Base-by-base conservation (phyloP, 805 yeast genomes). In the Metschnikowia similis region DNA sequence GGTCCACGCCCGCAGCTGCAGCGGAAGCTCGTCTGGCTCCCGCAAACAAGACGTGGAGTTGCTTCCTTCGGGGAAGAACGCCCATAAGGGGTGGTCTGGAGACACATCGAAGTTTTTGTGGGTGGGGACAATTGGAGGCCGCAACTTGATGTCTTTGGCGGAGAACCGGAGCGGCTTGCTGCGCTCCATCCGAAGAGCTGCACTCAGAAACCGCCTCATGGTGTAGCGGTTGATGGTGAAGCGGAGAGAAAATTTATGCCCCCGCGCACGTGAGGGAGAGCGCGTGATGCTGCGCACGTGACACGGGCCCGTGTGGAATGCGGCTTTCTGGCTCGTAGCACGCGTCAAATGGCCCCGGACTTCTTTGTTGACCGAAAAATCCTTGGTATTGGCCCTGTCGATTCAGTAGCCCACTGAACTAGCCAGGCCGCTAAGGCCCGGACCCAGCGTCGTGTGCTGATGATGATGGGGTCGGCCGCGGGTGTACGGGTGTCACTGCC, bases 11-110 rank as follows among this genome's bases (percentile, higher is more conserved):
- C 96, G 78, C 13, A 94, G 84, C 8, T 73, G 70, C 29, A 66
- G 63, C 34, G 71, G 70, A 45, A 79, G 72, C 21, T 84, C 87
- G 2, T 75, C 80, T 2, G 77, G 67, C 1, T 74, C 64, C 58
- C 97, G 79, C 52, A 87, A 69, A 52, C 83, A 81, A 8, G 57
- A 49, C 59, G 77, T 74, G 50, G 83, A 75, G 36, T 87, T 78
- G 55, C 65, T 64, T 4, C 75, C 77, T 4, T 63, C 64, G 10
- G 70, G 67, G 72, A 92, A 94, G 66, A 94, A 94, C 60, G 87
- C 91, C 96, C 97, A 94, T 55, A 94, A 75, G 30, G 98, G 99
- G 69, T 94, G 99, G 65, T 86, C 87, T 5, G 85, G 92, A 11
- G 82, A 78, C 32, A 87, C 87, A 52, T 76, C 76, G 48, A 91